Percentiles rank a stretch among this genome's conserved stretches.
Conservation (phyloP, 2,329 filamentous ascomycete species). For the Aspergillus aculeatinus region DNA sequence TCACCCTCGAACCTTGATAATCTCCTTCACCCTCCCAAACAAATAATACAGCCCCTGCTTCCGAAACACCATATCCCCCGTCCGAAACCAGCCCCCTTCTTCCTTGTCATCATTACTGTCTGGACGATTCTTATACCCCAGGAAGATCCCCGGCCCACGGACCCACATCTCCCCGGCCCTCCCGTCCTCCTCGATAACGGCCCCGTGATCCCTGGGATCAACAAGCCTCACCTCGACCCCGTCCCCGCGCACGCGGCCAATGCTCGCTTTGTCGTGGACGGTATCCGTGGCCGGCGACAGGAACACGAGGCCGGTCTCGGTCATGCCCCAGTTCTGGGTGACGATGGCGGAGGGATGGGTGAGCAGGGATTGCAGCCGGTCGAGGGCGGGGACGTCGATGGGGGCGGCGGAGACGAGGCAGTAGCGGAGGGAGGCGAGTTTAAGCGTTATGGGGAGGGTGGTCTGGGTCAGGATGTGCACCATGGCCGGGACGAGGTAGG, state of each 20-base stretch:
- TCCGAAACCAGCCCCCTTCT: conserved; percentile 33
- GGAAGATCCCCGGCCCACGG: conserved; percentile 11
- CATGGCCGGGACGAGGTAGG: conserved; percentile 43
- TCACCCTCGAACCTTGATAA: conserved; percentile 39
- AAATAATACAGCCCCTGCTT: conserved; percentile 28
- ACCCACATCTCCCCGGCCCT: background rate
- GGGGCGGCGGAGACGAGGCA: conserved; percentile 47
- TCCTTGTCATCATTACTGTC: conserved; percentile 18
- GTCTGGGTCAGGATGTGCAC: conserved; percentile 28
- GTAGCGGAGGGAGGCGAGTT: conserved; percentile 38
- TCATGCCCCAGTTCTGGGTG: conserved; percentile 51
- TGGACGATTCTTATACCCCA: conserved; percentile 25
- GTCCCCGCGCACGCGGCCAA: conserved; percentile 33
- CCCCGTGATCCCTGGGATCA: conserved; percentile 11
- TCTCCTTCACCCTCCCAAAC: conserved; percentile 33
- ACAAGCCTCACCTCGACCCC: conserved; percentile 26
- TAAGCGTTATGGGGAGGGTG: conserved; percentile 4
- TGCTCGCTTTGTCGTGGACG: conserved; percentile 43
- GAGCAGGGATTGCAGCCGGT: conserved; percentile 37
- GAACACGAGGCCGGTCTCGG: conserved; percentile 46
- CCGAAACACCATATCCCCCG: conserved; percentile 31
- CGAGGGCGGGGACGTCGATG: conserved; percentile 37
- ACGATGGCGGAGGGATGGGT: conserved; percentile 33
- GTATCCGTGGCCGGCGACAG: conserved; percentile 32
- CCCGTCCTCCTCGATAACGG: background rate